Evolutionary conservation across 148 eudicot species (phyloP), one percentile per base, ranked within the genome.

Genomic region (Fagopyrum tataricum): DNA sequence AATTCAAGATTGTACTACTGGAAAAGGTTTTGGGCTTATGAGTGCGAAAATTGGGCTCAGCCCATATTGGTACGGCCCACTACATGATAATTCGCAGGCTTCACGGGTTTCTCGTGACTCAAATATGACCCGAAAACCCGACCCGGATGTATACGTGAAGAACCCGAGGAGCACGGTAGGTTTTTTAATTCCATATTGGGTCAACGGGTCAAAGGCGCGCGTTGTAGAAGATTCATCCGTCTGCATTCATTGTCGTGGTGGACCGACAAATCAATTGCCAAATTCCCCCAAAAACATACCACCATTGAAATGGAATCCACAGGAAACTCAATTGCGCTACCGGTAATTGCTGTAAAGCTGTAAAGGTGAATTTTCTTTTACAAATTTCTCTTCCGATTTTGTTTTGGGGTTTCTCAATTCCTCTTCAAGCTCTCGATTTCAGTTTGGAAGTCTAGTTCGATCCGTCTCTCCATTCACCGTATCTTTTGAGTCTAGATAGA

Each of bases 201-300:
- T 49, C 55, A 59, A 24, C 39, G 66, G 31, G 66, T 59, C 66
- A 59, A 59, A 23, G 39, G 23, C 66, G 24, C 66, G 66, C 37
- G 66, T 39, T 59, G 66, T 31, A 31, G 37, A 59, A 59, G 6
- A 59, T 23, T 59, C 66, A 59, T 59, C 39, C 39, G 12, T 20
- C 55, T n/a, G 20, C n/a, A 49, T 49, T 49, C 11, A 5, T 20
- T 20, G 61, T 55, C 7, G 61, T 18, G 24, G 61, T 55, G 61
- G 39, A 62, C 68, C 68, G 40, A 21, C 43, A 31, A 14, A 24
- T 61, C 68, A 58, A 58, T 58, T 58, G 64, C 31, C 8, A 58
- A 18, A 18, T 58, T 62, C 68, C 49, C 10, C 8, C 7, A 46
- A 44, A 6, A 46, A 13, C 49, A 46, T 10, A 46, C 13, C 68